These are phyloP conservation scores for Rhodomyrtus psidioides DNA, from an alignment of 441 rosid species.

Conservation along the genomic window DNA sequence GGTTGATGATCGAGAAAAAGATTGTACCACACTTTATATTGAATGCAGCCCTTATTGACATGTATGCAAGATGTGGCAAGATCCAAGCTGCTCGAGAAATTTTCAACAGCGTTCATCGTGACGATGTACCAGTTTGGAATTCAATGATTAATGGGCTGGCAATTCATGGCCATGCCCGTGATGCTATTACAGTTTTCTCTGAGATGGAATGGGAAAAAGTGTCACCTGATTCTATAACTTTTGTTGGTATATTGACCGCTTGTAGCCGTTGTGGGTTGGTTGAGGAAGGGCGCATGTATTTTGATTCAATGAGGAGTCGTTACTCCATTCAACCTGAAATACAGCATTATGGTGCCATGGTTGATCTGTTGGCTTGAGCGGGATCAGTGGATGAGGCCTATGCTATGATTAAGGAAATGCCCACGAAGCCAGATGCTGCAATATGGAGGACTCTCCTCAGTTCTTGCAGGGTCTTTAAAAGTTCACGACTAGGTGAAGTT, in stretches of 20 bases:
- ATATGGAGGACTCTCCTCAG: slow-evolving; percentile 69
- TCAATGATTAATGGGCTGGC: slow-evolving; percentile 74
- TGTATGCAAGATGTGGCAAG: slow-evolving; percentile 73
- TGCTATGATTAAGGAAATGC: slow-evolving; percentile 40
- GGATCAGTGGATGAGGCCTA: slow-evolving; percentile 46
- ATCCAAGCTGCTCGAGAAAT: slow-evolving; percentile 47
- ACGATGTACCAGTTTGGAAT: slow-evolving; percentile 68
- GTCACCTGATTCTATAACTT: slow-evolving; percentile 45
- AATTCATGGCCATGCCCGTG: slow-evolving; percentile 55
- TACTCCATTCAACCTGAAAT: slow-evolving; percentile 44
- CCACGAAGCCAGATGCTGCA: slow-evolving; percentile 45
- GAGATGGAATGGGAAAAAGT: slow-evolving; percentile 46
- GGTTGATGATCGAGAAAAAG: slow-evolving; percentile 32
- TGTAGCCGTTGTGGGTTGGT: slow-evolving; percentile 52
- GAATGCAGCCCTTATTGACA: slow-evolving; percentile 59
- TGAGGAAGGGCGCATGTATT: slow-evolving; percentile 37
- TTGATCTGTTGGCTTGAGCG: slow-evolving; percentile 50
- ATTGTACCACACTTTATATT: slow-evolving; percentile 48
- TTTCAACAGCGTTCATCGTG: slow-evolving; percentile 27
- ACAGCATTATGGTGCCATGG: slow-evolving; percentile 79
- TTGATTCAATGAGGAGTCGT: slow-evolving; percentile 27
- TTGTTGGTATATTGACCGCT: slow-evolving; percentile 45
- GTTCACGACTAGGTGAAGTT: slow-evolving; percentile 35
- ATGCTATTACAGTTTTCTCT: slow-evolving; percentile 40
- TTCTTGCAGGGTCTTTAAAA: slow-evolving; percentile 37